These are phyloP conservation scores for Verbena officinalis DNA, from an alignment of 257 asterid species.

Conservation along the genomic window DNA sequence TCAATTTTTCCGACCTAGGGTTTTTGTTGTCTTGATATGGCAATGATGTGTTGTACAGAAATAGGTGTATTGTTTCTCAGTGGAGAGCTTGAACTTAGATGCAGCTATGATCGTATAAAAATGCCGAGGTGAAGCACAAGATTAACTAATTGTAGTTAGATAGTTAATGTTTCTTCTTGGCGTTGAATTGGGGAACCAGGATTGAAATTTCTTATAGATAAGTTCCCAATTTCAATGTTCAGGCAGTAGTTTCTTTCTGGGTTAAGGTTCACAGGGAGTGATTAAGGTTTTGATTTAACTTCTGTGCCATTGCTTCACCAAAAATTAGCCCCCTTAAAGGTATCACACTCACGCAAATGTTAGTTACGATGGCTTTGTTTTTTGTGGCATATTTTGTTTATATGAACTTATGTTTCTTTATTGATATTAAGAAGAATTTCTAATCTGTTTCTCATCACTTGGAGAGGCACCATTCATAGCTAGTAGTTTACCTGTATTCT, in stretches of 20 bases:
- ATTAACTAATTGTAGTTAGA: background rate
- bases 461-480: too few relatives aligned
- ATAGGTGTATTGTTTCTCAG: too few relatives aligned
- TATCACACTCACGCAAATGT: background rate
- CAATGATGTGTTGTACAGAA: too few relatives aligned
- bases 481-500: too few relatives aligned
- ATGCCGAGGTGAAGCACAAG: background rate
- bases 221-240: background rate
- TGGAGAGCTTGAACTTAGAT: background rate
- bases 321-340: background rate
- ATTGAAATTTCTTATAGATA: background rate
- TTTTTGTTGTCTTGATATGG: slow-evolving; percentile 14
- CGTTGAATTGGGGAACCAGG: background rate
- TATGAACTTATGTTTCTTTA: too few relatives aligned
- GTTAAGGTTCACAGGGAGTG: background rate
- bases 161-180: background rate
- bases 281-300: background rate
- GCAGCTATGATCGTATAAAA: background rate
- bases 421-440: too few relatives aligned
- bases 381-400: too few relatives aligned
- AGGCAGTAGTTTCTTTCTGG: background rate
- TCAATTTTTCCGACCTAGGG: background rate
- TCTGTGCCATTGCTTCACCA: background rate
- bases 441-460: too few relatives aligned
- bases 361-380: background rate